A percentile compares a stretch with the other conserved stretches of the same genome.
Evolutionary conservation across 2,329 filamentous ascomycete genomes (phyloP).

Genomic region (Colletotrichum spaethianum): DNA sequence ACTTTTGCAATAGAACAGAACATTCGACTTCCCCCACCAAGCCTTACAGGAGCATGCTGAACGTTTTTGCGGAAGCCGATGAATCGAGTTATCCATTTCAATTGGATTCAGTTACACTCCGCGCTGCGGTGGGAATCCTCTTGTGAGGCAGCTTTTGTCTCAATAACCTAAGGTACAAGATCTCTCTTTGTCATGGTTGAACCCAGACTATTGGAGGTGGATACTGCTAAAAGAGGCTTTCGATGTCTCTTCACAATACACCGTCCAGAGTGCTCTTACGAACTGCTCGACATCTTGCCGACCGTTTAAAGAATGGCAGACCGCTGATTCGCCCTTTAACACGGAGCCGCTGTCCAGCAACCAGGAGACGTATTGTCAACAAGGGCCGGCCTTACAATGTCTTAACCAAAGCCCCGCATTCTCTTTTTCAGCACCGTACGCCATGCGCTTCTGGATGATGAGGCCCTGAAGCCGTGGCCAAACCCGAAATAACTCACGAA

Average conservation of each 20-base stretch:
- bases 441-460: constrained; percentile 38
- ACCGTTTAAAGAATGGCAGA: not conserved
- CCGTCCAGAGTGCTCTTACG: too few relatives aligned
- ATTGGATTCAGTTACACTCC: not conserved
- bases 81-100: too few relatives aligned
- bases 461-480: constrained; percentile 36
- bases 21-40: too few relatives aligned
- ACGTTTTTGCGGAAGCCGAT: not conserved
- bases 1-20: not conserved
- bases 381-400: not conserved
- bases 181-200: too few relatives aligned
- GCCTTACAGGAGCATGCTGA: not conserved
- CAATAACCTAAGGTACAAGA: too few relatives aligned
- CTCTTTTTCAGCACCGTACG: constrained; percentile 45
- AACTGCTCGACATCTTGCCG: too few relatives aligned
- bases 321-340: not conserved
- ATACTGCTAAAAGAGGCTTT: too few relatives aligned
- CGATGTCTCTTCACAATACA: too few relatives aligned
- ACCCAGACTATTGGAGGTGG: too few relatives aligned
- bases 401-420: constrained; percentile 40
- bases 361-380: not conserved
- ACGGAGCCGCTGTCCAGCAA: not conserved
- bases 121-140: too few relatives aligned
- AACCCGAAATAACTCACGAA: constrained; percentile 40
- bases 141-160: too few relatives aligned